Conservation (phyloP, 202 grass and related monocot species). For the Musa balbisiana region DNA sequence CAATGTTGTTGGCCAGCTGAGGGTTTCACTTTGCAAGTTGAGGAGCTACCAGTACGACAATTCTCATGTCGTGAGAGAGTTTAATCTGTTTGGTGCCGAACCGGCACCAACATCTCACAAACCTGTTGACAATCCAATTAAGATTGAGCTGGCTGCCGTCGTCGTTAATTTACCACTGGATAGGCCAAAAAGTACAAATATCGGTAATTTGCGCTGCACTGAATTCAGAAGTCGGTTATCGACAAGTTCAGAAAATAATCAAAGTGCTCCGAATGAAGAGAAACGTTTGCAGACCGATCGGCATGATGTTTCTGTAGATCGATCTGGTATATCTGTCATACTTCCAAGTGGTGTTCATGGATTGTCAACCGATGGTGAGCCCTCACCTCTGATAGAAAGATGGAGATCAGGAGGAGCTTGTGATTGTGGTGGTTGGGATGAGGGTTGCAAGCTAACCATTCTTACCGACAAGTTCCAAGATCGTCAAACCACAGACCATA, state of each 20-base stretch:
- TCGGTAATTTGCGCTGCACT: background rate
- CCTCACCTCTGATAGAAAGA: conserved; percentile 82
- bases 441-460: conserved; percentile 69
- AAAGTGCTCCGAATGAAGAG: conserved; percentile 25
- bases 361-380: conserved; percentile 43
- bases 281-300: conserved; percentile 24
- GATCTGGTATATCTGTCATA: conserved; percentile 44
- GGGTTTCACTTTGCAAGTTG: conserved; percentile 44
- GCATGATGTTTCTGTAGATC: conserved; percentile 27
- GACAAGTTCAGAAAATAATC: conserved; percentile 16
- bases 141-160: conserved; percentile 64
- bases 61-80: conserved; percentile 50
- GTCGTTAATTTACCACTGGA: conserved; percentile 37
- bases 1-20: conserved; percentile 66
- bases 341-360: conserved; percentile 84
- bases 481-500: conserved; percentile 34
- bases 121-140: conserved; percentile 32
- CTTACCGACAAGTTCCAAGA: conserved; percentile 29
- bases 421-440: conserved; percentile 99
- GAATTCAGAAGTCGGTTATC: background rate
- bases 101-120: conserved; percentile 29
- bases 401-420: conserved; percentile 77
- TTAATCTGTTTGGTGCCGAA: conserved; percentile 70
- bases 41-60: conserved; percentile 34
- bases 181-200: conserved; percentile 26